phyloP scores from a whole-genome alignment of 257 asterid species.

The Solanum verrucosum region DNA sequence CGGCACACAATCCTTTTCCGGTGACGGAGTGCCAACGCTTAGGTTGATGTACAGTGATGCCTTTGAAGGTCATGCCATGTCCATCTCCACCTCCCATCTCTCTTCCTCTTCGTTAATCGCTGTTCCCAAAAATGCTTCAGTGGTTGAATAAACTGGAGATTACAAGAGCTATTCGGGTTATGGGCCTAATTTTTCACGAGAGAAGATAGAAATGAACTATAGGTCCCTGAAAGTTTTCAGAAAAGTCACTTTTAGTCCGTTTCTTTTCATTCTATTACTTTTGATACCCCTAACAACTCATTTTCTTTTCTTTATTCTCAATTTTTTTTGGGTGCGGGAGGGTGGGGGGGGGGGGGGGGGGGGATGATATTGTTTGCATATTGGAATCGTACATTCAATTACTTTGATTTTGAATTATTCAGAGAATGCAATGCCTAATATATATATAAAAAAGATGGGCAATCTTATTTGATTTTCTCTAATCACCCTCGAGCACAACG shows the following conservation, averaged over 20 bases:
- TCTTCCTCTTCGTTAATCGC: neutral
- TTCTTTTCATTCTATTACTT: neutral
- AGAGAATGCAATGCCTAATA: too few relatives aligned
- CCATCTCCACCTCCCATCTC: conserved; percentile 57
- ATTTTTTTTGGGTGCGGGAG: too few relatives aligned
- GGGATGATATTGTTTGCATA: too few relatives aligned
- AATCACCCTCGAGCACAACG: neutral
- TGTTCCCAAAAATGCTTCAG: neutral
- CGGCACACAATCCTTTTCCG: conserved; percentile 89
- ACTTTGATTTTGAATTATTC: neutral
- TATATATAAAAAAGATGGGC: neutral
- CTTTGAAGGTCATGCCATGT: conserved; percentile 67
- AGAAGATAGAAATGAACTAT: neutral
- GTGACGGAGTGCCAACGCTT: conserved; percentile 89
- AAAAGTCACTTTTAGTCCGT: neutral
- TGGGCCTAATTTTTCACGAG: neutral
- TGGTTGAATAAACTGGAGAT: neutral
- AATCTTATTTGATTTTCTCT: neutral
- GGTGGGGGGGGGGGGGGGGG: neutral
- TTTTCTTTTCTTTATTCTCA: neutral
- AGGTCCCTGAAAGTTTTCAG: neutral
- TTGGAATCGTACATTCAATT: neutral
- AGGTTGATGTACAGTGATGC: conserved; percentile 66
- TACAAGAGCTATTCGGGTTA: neutral
- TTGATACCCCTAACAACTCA: neutral